phyloP scores from a whole-genome alignment of 176 grass and related monocot species.

The Luzula sylvatica region DNA sequence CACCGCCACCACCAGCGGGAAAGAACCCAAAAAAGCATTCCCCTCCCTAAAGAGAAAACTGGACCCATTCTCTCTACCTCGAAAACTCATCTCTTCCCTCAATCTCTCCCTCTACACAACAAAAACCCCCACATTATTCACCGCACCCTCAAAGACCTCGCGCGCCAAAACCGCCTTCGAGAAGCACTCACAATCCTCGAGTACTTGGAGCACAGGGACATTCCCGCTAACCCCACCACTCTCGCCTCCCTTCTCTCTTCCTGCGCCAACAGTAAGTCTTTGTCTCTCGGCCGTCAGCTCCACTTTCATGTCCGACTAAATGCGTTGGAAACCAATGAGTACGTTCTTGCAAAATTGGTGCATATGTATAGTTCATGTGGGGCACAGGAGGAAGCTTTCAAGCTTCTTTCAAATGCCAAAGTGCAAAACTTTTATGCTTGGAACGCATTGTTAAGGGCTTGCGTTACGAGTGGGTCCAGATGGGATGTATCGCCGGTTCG shows the following conservation, averaged over 20 bases:
- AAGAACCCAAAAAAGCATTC: not conserved
- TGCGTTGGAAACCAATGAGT: conserved; percentile 61
- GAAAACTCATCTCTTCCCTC: conserved; percentile 1
- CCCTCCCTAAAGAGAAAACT: not conserved
- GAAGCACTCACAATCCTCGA: conserved; percentile 63
- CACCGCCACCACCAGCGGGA: not conserved
- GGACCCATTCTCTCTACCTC: not conserved
- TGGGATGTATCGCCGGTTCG: conserved; percentile 24
- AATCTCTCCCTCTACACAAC: conserved; percentile 33
- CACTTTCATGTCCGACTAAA: conserved; percentile 60
- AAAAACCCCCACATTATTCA: conserved; percentile 68
- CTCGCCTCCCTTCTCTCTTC: conserved; percentile 54
- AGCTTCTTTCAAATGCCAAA: conserved; percentile 35
- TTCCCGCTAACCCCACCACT: conserved; percentile 55
- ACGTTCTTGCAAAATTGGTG: conserved; percentile 47
- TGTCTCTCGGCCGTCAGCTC: conserved; percentile 51
- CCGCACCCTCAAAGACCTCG: conserved; percentile 35
- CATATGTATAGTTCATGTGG: conserved; percentile 60
- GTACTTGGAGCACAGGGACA: conserved; percentile 66
- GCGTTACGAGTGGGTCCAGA: conserved; percentile 35
- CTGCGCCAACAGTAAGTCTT: conserved; percentile 32
- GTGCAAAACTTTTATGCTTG: conserved; percentile 41
- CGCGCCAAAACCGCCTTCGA: conserved; percentile 28
- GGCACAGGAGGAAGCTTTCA: conserved; percentile 36
- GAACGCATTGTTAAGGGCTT: conserved; percentile 69